Evolutionary conservation across 768 basidiomycete genomes (phyloP).

Genomic region (Boletus tomentosulus): DNA sequence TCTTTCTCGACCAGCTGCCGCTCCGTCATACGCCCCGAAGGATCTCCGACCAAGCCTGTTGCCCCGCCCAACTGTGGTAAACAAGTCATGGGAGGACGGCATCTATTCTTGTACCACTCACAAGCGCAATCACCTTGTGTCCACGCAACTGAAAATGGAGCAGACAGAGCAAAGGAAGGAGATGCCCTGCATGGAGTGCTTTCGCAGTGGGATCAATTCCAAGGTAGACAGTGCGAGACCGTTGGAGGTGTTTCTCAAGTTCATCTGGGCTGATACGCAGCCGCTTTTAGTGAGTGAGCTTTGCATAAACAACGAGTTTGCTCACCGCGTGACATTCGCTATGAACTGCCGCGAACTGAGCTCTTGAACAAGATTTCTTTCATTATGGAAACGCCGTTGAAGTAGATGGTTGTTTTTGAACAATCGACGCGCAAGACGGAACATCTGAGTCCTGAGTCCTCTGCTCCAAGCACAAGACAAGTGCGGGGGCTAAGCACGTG

Average conservation of each 20-base stretch:
- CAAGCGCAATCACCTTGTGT: slow-evolving; percentile 78
- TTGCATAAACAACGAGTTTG: background rate
- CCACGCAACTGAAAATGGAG: slow-evolving; percentile 88
- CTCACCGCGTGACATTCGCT: slow-evolving; percentile 36
- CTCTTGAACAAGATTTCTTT: slow-evolving; percentile 30
- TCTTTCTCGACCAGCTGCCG: slow-evolving; percentile 61
- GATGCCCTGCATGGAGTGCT: slow-evolving; percentile 90
- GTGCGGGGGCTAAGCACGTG: slow-evolving; percentile 1
- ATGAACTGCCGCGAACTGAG: slow-evolving; percentile 31
- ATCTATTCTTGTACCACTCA: slow-evolving; percentile 37
- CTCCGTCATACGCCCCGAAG: slow-evolving; percentile 84
- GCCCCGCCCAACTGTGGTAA: slow-evolving; percentile 85
- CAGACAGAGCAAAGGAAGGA: slow-evolving; percentile 81
- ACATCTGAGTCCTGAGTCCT: slow-evolving; percentile 14
- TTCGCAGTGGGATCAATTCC: slow-evolving; percentile 92
- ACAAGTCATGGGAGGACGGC: slow-evolving; percentile 2
- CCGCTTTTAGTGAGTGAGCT: background rate
- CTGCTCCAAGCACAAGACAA: background rate
- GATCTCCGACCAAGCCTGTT: slow-evolving; percentile 95
- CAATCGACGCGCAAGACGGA: slow-evolving; percentile 18
- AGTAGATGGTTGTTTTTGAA: too few relatives aligned
- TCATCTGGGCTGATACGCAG: slow-evolving; percentile 36
- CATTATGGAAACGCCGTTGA: slow-evolving; percentile 17
- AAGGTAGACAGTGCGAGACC: slow-evolving; percentile 61
- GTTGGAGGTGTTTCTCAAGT: slow-evolving; percentile 35